Conservation (phyloP, 129 eudicot genomes). For the Dittrichia graveolens region DNA sequence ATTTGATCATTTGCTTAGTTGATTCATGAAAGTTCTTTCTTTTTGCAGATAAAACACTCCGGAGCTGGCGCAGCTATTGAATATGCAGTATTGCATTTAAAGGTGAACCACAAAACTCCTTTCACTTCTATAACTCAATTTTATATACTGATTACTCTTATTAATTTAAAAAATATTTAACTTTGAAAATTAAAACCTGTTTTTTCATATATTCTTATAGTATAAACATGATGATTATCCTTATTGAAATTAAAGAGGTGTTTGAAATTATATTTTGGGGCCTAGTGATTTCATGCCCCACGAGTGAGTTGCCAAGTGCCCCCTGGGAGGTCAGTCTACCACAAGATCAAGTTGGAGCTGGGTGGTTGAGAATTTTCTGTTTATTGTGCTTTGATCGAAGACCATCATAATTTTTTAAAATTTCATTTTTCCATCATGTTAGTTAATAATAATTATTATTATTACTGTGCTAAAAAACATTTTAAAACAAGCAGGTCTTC, state of each 20-base stretch:
- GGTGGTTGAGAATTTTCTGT: too few relatives aligned
- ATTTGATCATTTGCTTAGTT: slow-evolving; percentile 21
- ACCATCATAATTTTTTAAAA: too few relatives aligned
- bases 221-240: neutral
- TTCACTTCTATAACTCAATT: neutral
- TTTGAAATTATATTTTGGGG: too few relatives aligned
- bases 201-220: neutral
- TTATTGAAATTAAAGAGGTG: neutral
- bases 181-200: neutral
- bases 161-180: neutral
- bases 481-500: too few relatives aligned
- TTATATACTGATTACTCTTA: neutral
- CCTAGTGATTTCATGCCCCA: too few relatives aligned
- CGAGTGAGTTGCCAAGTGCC: too few relatives aligned
- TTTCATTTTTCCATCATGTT: too few relatives aligned
- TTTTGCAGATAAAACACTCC: slow-evolving; percentile 68
- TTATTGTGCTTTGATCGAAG: too few relatives aligned
- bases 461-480: too few relatives aligned
- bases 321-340: too few relatives aligned
- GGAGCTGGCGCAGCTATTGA: slow-evolving; percentile 97
- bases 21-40: slow-evolving; percentile 17
- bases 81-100: slow-evolving; percentile 82
- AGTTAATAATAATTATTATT: too few relatives aligned
- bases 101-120: slow-evolving; percentile 36
- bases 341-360: too few relatives aligned